Evolutionary conservation across 306 rosid species (phyloP).

Genomic region (Cicer chorassanicum): DNA sequence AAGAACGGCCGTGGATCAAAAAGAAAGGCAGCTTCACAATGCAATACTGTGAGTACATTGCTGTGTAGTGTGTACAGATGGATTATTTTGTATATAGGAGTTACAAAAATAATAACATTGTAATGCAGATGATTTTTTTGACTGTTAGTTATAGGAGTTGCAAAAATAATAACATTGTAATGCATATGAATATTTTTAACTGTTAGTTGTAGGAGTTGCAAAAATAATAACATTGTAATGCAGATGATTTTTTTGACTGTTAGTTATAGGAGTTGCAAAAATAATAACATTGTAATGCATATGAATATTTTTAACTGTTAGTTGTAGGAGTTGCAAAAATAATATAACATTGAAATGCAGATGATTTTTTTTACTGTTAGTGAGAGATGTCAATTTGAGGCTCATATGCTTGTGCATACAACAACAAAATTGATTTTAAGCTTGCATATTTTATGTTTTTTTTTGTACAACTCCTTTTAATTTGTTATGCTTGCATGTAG

Average conservation of each 20-base stretch:
- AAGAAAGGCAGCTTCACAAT: conserved; percentile 69
- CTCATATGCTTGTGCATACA: neutral
- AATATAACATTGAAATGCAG: neutral
- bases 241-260: neutral
- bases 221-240: neutral
- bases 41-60: conserved; percentile 63
- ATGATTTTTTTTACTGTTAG: neutral
- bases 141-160: neutral
- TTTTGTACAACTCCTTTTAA: neutral
- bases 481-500: conserved; percentile 3
- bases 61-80: neutral
- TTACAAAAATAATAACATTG: neutral
- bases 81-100: neutral
- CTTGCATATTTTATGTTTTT: neutral
- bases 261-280: neutral
- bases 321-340: neutral
- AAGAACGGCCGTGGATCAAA: conserved; percentile 70
- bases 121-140: neutral
- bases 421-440: conserved; percentile 14
- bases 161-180: neutral
- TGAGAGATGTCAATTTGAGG: neutral
- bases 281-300: neutral
- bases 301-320: neutral
- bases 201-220: neutral
- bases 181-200: neutral